Conservation (phyloP, 2,329 filamentous ascomycete species). For the Knufia petricola region DNA sequence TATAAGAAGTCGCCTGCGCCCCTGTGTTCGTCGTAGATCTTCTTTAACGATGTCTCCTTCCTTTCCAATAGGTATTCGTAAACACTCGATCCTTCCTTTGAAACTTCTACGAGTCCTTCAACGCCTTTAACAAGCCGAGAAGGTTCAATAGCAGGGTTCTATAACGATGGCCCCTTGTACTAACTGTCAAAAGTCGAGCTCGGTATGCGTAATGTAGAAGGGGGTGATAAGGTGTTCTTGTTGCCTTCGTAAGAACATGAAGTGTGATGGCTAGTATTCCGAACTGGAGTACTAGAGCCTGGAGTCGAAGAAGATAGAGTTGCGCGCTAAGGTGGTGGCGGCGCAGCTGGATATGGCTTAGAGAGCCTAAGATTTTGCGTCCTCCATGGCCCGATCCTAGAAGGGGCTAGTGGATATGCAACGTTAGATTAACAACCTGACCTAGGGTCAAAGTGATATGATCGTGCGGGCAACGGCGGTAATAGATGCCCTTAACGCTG, state of each 20-base stretch:
- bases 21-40: neutral
- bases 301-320: neutral
- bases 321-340: neutral
- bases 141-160: neutral
- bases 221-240: neutral
- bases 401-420: neutral
- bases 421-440: neutral
- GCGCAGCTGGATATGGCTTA: no score
- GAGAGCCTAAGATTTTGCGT: neutral
- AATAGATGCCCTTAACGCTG: neutral
- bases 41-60: neutral
- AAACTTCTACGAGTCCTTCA: neutral
- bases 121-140: neutral
- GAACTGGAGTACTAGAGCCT: neutral
- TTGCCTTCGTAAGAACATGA: slow-evolving; percentile 1
- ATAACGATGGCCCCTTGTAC: neutral
- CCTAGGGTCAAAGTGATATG: neutral
- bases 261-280: neutral
- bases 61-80: neutral
- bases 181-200: neutral
- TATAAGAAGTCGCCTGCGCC: slow-evolving; percentile 1
- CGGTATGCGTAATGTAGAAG: neutral
- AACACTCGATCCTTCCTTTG: neutral
- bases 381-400: no score
- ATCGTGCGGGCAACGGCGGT: neutral